phyloP scores from a whole-genome alignment of 208 protist genomes.

The Leishmania tarentolae region DNA sequence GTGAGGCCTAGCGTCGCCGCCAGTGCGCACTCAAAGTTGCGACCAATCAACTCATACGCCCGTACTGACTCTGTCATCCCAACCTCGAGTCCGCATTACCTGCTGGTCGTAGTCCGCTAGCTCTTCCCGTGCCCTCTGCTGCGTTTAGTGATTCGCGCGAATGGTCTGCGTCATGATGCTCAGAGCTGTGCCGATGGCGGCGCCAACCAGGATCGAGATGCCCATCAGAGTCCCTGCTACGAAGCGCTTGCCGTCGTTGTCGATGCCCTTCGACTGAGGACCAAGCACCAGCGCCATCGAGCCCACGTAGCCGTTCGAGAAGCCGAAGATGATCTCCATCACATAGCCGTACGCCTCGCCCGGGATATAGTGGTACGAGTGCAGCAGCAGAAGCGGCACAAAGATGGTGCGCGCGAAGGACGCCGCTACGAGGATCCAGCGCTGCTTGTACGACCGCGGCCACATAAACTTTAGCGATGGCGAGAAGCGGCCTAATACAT shows the following conservation, averaged over 20 bases:
- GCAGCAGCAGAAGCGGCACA: slow-evolving; percentile 56
- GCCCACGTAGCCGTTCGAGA: slow-evolving; percentile 62
- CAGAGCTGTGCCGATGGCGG: slow-evolving; percentile 40
- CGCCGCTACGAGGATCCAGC: slow-evolving; percentile 41
- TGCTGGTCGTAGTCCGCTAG: background rate
- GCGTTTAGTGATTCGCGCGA: slow-evolving; percentile 18
- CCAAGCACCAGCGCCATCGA: slow-evolving; percentile 53
- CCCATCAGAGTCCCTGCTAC: slow-evolving; percentile 62
- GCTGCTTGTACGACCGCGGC: slow-evolving; percentile 34
- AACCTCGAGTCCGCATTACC: background rate
- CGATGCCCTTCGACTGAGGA: slow-evolving; percentile 35
- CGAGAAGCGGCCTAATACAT: slow-evolving; percentile 50
- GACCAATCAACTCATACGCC: background rate
- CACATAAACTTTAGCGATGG: slow-evolving; percentile 46
- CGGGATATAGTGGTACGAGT: slow-evolving; percentile 62
- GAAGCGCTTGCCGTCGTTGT: slow-evolving; percentile 48
- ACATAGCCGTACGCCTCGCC: slow-evolving; percentile 48
- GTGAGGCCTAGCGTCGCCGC: background rate
- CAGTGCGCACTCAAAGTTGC: background rate
- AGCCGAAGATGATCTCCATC: slow-evolving; percentile 55
- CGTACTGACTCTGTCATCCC: background rate
- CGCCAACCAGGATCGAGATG: slow-evolving; percentile 53
- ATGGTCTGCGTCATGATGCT: slow-evolving; percentile 54
- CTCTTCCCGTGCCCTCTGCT: background rate
- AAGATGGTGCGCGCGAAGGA: slow-evolving; percentile 53